Evolutionary conservation across 2,329 filamentous ascomycete species (phyloP), one percentile per base, ranked within the genome.

Genomic region (Leptosphaerulina australis): DNA sequence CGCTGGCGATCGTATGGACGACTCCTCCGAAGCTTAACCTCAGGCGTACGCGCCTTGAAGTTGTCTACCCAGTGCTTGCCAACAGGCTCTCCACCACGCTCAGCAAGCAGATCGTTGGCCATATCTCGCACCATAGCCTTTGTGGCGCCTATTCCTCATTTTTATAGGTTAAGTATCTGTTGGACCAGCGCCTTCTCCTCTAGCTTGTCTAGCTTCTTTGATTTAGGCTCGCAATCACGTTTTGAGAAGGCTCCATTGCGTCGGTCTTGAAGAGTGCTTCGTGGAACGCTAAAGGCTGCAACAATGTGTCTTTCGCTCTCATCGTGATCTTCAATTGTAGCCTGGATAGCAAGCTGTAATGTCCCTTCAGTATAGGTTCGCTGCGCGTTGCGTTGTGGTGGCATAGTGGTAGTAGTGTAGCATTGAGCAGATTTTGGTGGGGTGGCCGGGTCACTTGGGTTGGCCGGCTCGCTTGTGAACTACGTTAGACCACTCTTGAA

Each of bases 21-120:
- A 31, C 28, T 44, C 10, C 35, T 33, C 30, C 11, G 7, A 15
- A 29, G 20, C 34, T 50, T 49, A 22, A 49, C 24, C 29, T 45
- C 25, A 41, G 24, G 21, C 35, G 56, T 49, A 41, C 59, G 60
- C 25, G 34, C 38, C 7, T 47, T 22, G 17, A 41, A 46, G 17
- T 33, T 47, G 35, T 38, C 35, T 38, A 38, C 8, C 35, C 35
- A 24, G 21, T 10, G 6, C 35, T 38, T 38, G 18, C 35, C 35
- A 38, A 25, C 35, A 38, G 35, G 35, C 35, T 25, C 35, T 38
- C 18, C 21, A 5, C 35, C 21, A 25, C 35, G 24, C 31, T 12
- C 24, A 46, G 49, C 41, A 15, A 49, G 44, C 22, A 53, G 33
- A 17, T 31, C 30, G 38, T 49, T 34, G 25, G 44, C 50, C 31